Conservation (phyloP, 176 grass and related monocot genomes). For the Musa beccarii region DNA sequence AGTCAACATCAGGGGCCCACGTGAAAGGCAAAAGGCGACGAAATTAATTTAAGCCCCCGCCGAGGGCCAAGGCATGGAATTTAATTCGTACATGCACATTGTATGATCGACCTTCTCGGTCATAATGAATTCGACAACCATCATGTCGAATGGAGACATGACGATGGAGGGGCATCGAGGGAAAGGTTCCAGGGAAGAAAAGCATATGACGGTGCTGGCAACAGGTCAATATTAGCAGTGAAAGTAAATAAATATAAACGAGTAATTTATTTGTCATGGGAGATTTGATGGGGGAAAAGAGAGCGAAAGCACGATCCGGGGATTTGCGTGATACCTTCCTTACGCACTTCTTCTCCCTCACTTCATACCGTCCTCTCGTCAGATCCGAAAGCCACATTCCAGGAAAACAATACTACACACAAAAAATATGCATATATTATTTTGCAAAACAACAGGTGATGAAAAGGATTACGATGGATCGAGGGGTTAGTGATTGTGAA, state of each 20-base stretch:
- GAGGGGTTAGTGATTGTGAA: slow-evolving; percentile 10
- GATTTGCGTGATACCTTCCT: slow-evolving; percentile 51
- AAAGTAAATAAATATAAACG: background rate
- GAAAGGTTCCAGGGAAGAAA: background rate
- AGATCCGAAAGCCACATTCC: slow-evolving; percentile 74
- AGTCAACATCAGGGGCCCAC: background rate
- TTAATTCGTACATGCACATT: background rate
- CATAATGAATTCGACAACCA: background rate
- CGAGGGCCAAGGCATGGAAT: background rate
- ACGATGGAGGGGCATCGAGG: background rate
- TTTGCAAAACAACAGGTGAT: background rate
- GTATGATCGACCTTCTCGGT: background rate
- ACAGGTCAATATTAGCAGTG: background rate
- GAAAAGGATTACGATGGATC: background rate
- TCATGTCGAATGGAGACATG: background rate
- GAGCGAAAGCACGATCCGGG: background rate
- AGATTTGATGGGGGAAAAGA: background rate
- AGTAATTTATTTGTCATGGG: background rate
- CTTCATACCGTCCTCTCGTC: slow-evolving; percentile 56
- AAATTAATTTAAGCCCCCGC: background rate
- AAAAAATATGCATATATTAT: background rate
- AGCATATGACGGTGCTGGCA: background rate
- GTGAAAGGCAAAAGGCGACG: background rate
- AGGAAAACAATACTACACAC: slow-evolving; percentile 42
- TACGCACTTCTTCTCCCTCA: slow-evolving; percentile 78